Evolutionary conservation across 2,329 filamentous ascomycete species (phyloP), one percentile per base, ranked within the genome.

Genomic region (Fusarium metavorans): DNA sequence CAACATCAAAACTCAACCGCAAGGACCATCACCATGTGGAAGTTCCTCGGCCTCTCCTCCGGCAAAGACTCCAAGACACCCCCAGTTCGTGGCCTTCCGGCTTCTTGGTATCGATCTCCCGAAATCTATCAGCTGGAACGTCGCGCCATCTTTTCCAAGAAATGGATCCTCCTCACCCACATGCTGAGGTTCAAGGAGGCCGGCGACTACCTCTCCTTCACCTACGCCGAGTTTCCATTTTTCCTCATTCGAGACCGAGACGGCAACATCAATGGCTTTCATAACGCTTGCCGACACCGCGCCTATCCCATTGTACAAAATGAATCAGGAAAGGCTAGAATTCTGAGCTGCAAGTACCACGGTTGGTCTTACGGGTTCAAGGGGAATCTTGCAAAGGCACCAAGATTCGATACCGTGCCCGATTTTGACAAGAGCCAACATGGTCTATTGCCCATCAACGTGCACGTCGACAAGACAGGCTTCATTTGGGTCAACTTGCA

Each of bases 401-500:
- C 90, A 0, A 85, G 88, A 4, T 92, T 90, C 76, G 85, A 90
- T 43, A 85, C 87, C 25, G 81, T 91, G 2, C 81, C 84, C 2
- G 87, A 86, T 5, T 92, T 91, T 74, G 86, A 90, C 72, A 89
- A 86, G 79, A 82, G 82, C 14, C 81, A 88, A 76, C 90, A 91
- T 71, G 84, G 86, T 8, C 83, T 91, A 0, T 86, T 91, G 70
- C 85, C 84, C 1, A 85, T 90, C 63, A 87, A 89, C 67, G 82
- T 88, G 3, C 85, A 88, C 67, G 77, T 89, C 43, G 88, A 90
- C 78, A 75, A 74, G 56, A 86, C 85, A n/a, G 87, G 88, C 32
- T 90, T 90, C 79, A 82, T 91, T 65, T 91, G 87, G 87, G 84
- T 90, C 58, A 91, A 91, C 76, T 79, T 91, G 63, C 88, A 91